Conservation (phyloP, 2,329 filamentous ascomycete genomes). For the Trichoderma sp. region DNA sequence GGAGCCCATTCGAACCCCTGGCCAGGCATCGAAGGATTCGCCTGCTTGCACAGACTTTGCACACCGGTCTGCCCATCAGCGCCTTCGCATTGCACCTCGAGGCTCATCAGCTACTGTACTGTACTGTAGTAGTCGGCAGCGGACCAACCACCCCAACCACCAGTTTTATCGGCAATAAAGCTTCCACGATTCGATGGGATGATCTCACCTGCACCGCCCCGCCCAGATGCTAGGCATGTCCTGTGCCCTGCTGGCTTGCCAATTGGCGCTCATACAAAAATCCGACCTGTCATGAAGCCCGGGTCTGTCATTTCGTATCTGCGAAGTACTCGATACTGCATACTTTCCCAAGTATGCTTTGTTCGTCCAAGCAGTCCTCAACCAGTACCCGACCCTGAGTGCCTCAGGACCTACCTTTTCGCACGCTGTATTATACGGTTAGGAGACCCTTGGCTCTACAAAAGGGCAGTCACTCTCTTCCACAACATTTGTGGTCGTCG, state of each 20-base stretch:
- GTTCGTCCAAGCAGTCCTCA: no score
- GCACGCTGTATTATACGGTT: no score
- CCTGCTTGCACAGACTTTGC: background rate
- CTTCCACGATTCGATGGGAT: slow-evolving; percentile 23
- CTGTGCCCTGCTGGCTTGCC: slow-evolving; percentile 5
- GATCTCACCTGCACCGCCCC: slow-evolving; percentile 24
- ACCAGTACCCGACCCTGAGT: no score
- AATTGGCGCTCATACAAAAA: slow-evolving; percentile 8
- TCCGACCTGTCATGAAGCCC: slow-evolving; percentile 10
- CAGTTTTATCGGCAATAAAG: slow-evolving; percentile 16
- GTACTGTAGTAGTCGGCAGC: background rate
- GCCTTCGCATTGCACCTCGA: background rate
- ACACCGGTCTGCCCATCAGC: slow-evolving; percentile 10
- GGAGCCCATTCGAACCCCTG: background rate
- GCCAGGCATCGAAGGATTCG: slow-evolving; percentile 16
- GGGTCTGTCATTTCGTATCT: background rate
- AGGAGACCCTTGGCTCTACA: background rate
- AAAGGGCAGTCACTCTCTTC: background rate
- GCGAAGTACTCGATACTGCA: no score
- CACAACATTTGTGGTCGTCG: background rate
- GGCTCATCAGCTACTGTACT: background rate
- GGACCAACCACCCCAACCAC: slow-evolving; percentile 23
- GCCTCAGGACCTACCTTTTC: no score
- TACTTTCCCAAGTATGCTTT: no score
- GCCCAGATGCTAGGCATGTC: slow-evolving; percentile 18